Conservation (phyloP, 2,329 filamentous ascomycete species). For the Gaeumannomyces tritici region DNA sequence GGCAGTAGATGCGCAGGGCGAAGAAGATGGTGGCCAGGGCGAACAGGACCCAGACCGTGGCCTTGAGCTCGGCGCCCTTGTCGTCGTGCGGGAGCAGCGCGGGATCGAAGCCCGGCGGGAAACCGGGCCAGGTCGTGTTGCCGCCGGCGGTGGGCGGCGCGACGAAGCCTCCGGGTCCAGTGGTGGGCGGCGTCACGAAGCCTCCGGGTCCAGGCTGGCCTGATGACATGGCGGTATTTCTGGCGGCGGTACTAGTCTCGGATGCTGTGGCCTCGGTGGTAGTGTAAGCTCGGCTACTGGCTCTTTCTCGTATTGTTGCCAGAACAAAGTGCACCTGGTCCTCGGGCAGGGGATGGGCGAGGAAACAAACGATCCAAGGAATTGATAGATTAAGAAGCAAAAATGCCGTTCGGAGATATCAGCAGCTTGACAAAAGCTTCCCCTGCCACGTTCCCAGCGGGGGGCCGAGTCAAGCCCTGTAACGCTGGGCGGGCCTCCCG, state of each 20-base stretch:
- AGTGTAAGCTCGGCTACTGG: not conserved
- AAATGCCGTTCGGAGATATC: not conserved
- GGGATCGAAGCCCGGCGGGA: not conserved
- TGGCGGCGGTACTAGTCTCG: too few species aligned
- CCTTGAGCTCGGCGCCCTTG: conserved; percentile 11
- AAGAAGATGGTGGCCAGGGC: conserved; percentile 11
- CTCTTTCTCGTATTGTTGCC: not conserved
- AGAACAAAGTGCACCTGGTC: not conserved
- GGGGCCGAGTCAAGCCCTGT: too few species aligned
- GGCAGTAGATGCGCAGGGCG: conserved; percentile 17
- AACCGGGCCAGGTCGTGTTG: too few species aligned
- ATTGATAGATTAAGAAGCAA: not conserved
- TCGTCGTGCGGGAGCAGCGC: conserved; percentile 6
- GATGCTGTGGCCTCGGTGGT: not conserved
- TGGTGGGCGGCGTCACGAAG: not conserved
- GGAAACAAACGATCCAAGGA: not conserved
- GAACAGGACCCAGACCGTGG: conserved; percentile 10
- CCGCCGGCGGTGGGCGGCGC: too few species aligned
- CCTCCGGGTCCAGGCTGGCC: not conserved
- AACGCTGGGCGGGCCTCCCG: not conserved
- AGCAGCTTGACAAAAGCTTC: not conserved
- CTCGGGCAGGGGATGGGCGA: too few species aligned
- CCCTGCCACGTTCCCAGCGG: too few species aligned
- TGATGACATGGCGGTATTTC: not conserved
- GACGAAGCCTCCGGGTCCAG: not conserved